Evolutionary conservation across 192 early-diverging fungal species (phyloP).

Genomic region (Spinellus fusiger): DNA sequence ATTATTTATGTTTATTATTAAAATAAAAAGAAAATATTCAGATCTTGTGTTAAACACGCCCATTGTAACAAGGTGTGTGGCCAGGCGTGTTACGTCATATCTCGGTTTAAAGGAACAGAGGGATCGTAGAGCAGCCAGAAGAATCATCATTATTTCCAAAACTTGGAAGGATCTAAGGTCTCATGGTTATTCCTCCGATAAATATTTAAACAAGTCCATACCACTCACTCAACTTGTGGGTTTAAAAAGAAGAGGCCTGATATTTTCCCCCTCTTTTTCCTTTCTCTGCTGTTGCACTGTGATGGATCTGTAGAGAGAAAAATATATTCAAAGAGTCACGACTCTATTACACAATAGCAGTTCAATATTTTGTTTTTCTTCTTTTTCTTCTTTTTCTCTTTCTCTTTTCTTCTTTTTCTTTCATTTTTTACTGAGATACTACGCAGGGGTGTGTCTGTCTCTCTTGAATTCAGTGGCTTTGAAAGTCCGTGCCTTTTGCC

Average conservation of each 20-base stretch:
- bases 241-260: no score
- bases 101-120: neutral
- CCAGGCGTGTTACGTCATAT: slow-evolving; percentile 13
- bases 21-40: neutral
- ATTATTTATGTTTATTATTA: neutral
- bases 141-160: slow-evolving; percentile 17
- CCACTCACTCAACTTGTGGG: neutral
- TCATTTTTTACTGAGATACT: neutral
- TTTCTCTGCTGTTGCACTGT: neutral
- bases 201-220: neutral
- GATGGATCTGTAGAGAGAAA: neutral
- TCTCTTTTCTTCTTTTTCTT: neutral
- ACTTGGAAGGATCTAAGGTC: slow-evolving; percentile 16
- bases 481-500: neutral
- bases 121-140: slow-evolving; percentile 5
- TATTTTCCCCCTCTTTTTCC: neutral
- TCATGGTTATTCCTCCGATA: neutral
- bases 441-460: no score
- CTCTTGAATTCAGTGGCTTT: no score
- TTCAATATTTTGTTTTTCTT: neutral
- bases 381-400: slow-evolving; percentile 2
- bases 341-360: neutral
- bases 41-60: slow-evolving; percentile 7
- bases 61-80: slow-evolving; percentile 10
- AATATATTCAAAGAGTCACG: neutral